Base-by-base conservation (phyloP, 306 rosid genomes). In the Fagus sylvatica region DNA sequence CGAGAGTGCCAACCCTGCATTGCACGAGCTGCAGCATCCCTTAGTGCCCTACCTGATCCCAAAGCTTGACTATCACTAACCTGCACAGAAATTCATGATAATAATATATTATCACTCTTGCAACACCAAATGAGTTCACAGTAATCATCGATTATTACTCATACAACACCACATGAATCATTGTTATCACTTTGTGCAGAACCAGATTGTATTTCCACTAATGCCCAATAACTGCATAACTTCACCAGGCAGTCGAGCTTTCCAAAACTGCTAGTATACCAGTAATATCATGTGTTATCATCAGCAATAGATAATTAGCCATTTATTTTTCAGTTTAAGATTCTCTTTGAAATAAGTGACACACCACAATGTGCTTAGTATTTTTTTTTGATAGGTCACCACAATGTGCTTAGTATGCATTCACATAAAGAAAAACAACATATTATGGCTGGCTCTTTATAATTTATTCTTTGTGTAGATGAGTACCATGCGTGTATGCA, bases 1-100 rank as follows among this genome's bases (percentile, higher is more conserved):
- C 89, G 97, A 16, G 99, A 96, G 80, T 96, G 99, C 99, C 99
- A 93, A 80, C 99, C 98, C 72, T 91, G 97, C 98, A 96, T 96
- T 56, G 99, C 99, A 67, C 98, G 96, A 81, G 98, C 91, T 33
- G 99, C 99, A 79, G 99, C 98, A 85, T 91, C 93, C 82, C 99
- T 90, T 69, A 97, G 90, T 66, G 98, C 92, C 88, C 99, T 90
- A 66, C 98, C 99, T 46, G 97, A 84, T 61, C 90, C 94, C 53
- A 93, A 80, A 79, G 91, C 93, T 98, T 93, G 80, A 80, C 79
- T 49, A 74, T 68, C 69, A 40, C 32, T 57, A 64, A 16, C 62
- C 64, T 39, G 41, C 32, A 28, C 28, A 36, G 22, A 74, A 17
- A 17, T 69, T 64, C 71, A 30, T 15, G 4, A 65, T 19, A 70